Evolutionary conservation across 1,139 yeast species (phyloP), one percentile per base, ranked within the genome.

Genomic region (Meyerozyma sp.): DNA sequence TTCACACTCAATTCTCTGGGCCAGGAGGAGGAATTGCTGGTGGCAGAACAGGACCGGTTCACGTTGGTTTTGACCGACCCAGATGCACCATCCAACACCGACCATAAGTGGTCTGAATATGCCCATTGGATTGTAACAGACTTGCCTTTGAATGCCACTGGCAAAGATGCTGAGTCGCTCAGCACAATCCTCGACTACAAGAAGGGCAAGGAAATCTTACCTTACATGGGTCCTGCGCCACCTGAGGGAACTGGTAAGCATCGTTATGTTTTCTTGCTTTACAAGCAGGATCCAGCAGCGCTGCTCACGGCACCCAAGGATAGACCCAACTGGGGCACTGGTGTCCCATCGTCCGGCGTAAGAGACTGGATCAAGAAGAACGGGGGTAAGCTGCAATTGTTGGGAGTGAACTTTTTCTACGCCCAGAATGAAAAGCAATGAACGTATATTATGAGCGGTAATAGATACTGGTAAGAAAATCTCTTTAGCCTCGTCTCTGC

Each of bases 251-350:
- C 96, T 1, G 94, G 95, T 21, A 76, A 78, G 55, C 96, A 90
- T 66, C 77, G 95, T 46, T 89, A 88, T 59, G 88, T 86, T 29
- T 85, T 84, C 55, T 62, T 88, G 49, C 67, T 89, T 49, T 87
- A 75, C 63, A 83, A 83, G 65, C 93, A 86, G 54, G 75, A 66
- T 60, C 76, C 64, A 40, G 36, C 40, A 13, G 60, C 56, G 47
- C 63, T 46, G n/a, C 56, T 68, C 20, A 57, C 62, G 41, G 66
- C 80, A 28, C 79, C 82, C 14, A 51, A 63, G 35, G 88, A 76
- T 56, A 77, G 96, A 59, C 83, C 87, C 32, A 83, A 74, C 57
- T 90, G 96, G 95, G 96, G 96, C 29, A 83, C 90, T 11, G 86
- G 83, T 23, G 70, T 72, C 35, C 88, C 94, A 3, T 82, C 86